phyloP scores from a whole-genome alignment of 768 basidiomycete genomes.

The Steccherinum ochraceum region DNA sequence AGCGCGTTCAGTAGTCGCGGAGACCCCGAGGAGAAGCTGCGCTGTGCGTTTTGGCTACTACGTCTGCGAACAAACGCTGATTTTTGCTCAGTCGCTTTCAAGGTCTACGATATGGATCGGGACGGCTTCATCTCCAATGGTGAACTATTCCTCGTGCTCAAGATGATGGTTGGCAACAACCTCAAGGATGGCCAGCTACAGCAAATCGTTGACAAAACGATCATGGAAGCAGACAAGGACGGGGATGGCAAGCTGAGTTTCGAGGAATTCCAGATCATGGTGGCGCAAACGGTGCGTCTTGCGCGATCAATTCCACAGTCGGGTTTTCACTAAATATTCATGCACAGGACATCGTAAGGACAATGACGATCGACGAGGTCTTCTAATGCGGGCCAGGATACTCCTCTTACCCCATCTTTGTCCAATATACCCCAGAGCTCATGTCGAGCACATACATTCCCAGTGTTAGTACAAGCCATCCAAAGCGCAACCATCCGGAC shows the following conservation, averaged over 20 bases:
- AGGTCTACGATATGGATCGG: conserved; percentile 98
- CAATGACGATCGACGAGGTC: conserved; percentile 95
- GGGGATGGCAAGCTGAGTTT: conserved; percentile 97
- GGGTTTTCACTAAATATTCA: not conserved
- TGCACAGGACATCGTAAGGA: conserved; percentile 92
- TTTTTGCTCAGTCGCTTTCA: conserved; percentile 99
- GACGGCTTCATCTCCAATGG: conserved; percentile 98
- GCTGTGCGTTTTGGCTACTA: no score
- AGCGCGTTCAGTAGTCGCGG: conserved; percentile 98
- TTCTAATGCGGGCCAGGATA: conserved; percentile 40
- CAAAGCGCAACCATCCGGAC: not conserved
- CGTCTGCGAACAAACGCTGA: conserved; percentile 16
- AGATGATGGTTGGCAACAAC: conserved; percentile 99
- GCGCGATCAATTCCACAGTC: not conserved
- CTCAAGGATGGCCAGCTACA: conserved; percentile 99
- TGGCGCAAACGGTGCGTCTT: conserved; percentile 81
- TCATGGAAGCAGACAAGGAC: conserved; percentile 99
- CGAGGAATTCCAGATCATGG: conserved; percentile 95
- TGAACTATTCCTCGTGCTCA: conserved; percentile 94
- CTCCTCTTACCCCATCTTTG: not conserved
- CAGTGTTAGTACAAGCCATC: not conserved
- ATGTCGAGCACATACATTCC: not conserved
- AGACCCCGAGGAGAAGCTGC: conserved; percentile 92
- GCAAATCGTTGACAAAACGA: conserved; percentile 99
- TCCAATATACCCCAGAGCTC: not conserved